phyloP scores from a whole-genome alignment of 805 yeast species.

The Cyberlindnera meyerae region DNA sequence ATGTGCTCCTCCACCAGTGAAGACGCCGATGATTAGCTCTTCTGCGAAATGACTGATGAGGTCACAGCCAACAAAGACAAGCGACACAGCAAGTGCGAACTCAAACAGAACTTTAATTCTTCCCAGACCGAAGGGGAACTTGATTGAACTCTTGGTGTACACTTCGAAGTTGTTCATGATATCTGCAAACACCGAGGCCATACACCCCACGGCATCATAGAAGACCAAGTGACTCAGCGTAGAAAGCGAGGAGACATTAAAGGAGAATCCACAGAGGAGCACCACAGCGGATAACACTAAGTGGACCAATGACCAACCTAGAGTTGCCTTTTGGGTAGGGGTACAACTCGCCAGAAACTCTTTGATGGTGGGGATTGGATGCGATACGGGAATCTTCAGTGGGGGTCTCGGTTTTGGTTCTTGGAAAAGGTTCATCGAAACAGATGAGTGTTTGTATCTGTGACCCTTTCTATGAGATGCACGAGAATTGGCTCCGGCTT shows the following conservation, averaged over 20 bases:
- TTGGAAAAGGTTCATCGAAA: constrained; percentile 91
- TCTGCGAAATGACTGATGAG: constrained; percentile 82
- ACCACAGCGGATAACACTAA: constrained; percentile 47
- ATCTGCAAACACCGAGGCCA: constrained; percentile 65
- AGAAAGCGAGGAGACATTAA: constrained; percentile 54
- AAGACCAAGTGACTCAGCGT: constrained; percentile 84
- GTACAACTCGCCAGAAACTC: constrained; percentile 64
- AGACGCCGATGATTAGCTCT: constrained; percentile 40
- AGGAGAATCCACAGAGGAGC: constrained; percentile 55
- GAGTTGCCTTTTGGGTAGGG: constrained; percentile 49
- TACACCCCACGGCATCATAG: constrained; percentile 78
- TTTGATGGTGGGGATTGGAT: constrained; percentile 40
- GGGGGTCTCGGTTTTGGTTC: constrained; percentile 80
- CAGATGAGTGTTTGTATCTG: constrained; percentile 92
- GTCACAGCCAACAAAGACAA: constrained; percentile 89
- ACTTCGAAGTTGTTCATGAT: constrained; percentile 88
- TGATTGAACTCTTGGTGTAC: constrained; percentile 78
- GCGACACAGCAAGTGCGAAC: constrained; percentile 78
- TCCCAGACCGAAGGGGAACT: constrained; percentile 91
- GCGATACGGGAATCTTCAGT: constrained; percentile 66
- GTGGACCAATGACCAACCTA: constrained; percentile 59
- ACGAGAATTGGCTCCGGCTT: constrained; percentile 32
- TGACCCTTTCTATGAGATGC: constrained; percentile 89
- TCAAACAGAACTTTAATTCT: constrained; percentile 84
- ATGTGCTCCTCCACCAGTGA: constrained; percentile 18